Evolutionary conservation across 2,329 filamentous ascomycete species (phyloP).

Genomic region (Stromatinia cepivora): DNA sequence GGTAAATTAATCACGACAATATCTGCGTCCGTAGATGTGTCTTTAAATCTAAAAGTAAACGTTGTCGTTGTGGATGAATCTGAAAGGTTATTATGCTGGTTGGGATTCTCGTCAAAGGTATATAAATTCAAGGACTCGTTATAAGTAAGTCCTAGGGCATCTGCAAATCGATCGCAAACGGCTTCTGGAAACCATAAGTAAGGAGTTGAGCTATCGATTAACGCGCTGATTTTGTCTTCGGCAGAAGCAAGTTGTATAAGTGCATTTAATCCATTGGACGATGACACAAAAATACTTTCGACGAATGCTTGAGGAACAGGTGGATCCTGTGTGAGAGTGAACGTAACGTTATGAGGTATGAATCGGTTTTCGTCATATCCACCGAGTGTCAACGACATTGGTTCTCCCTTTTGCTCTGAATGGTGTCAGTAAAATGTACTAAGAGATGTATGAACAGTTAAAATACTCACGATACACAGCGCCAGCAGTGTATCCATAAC

Average conservation of each 20-base stretch:
- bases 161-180: conserved; percentile 65
- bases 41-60: conserved; percentile 52
- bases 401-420: conserved; percentile 46
- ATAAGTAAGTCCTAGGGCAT: conserved; percentile 63
- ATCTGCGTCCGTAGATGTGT: conserved; percentile 45
- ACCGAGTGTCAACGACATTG: conserved; percentile 64
- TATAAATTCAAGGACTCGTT: conserved; percentile 65
- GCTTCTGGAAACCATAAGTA: conserved; percentile 62
- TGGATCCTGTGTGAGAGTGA: conserved; percentile 55
- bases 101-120: conserved; percentile 55
- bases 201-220: conserved; percentile 63
- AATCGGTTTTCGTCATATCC: conserved; percentile 68
- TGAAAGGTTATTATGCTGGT: conserved; percentile 52
- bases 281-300: conserved; percentile 33
- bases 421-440: conserved; percentile 35
- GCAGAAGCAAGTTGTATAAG: conserved; percentile 30
- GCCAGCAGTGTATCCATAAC: conserved; percentile 74
- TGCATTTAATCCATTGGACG: conserved; percentile 47
- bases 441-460: background rate
- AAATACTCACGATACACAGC: conserved; percentile 63
- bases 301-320: conserved; percentile 43
- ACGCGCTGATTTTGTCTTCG: conserved; percentile 34
- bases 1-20: conserved; percentile 45
- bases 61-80: conserved; percentile 52
- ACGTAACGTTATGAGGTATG: conserved; percentile 58